phyloP scores from a whole-genome alignment of 257 asterid species.

The Schizonepeta tenuifolia region DNA sequence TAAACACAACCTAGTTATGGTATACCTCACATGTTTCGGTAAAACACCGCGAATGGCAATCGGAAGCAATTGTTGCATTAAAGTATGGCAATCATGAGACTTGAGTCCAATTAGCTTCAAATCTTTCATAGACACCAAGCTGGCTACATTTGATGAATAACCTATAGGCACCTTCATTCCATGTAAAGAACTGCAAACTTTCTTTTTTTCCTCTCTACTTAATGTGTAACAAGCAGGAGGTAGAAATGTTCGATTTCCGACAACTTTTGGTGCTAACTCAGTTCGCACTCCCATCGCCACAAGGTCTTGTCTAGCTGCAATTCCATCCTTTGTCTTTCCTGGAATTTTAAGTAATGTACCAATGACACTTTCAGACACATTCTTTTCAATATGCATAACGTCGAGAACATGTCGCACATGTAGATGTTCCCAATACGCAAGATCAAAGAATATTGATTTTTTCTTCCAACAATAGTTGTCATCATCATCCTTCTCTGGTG shows the following conservation, averaged over 20 bases:
- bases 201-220: neutral
- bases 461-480: neutral
- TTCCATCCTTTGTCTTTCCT: neutral
- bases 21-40: neutral
- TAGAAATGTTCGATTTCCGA: neutral
- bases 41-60: neutral
- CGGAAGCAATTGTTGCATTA: neutral
- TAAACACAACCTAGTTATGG: neutral
- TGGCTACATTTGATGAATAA: neutral
- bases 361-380: neutral
- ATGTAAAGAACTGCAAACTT: neutral
- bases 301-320: neutral
- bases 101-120: neutral
- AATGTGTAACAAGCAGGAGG: neutral
- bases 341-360: neutral
- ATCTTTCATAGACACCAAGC: neutral
- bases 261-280: neutral
- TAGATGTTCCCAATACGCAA: neutral
- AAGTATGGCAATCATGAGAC: neutral
- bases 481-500: neutral
- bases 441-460: neutral
- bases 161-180: neutral
- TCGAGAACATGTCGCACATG: neutral
- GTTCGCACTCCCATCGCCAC: neutral
- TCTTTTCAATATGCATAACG: neutral